These are phyloP conservation scores for Phytopythium helicoides DNA, from an alignment of 352 stramenopile species.

Conservation along the genomic window DNA sequence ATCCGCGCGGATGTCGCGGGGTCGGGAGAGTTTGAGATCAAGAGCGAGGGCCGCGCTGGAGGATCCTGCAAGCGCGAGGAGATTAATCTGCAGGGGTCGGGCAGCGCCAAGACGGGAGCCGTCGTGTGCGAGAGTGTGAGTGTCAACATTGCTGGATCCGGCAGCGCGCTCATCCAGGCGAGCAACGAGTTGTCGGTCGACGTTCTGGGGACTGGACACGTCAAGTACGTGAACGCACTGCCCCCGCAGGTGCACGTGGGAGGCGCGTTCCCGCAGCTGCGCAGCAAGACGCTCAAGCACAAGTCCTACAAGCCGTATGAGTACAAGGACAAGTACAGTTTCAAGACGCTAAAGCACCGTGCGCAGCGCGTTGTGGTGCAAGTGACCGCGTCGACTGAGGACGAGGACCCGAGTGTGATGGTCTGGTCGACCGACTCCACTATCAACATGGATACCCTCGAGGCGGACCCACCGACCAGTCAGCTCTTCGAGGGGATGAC, in stretches of 20 bases:
- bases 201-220: neutral
- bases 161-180: neutral
- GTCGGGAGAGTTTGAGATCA: neutral
- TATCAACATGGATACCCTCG: neutral
- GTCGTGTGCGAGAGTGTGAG: neutral
- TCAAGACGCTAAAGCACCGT: neutral
- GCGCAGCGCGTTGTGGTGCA: neutral
- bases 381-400: neutral
- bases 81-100: neutral
- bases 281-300: conserved; percentile 2
- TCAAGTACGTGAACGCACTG: neutral
- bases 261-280: neutral
- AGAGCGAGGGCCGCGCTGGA: neutral
- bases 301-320: neutral
- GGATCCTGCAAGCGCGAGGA: neutral
- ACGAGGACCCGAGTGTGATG: neutral
- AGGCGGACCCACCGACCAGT: neutral
- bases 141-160: neutral
- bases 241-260: neutral
- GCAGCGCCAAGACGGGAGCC: neutral
- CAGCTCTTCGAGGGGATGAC: too few species aligned
- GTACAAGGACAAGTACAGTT: conserved; percentile 1
- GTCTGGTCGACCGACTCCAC: neutral
- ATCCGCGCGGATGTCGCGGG: neutral
- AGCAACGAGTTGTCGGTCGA: neutral